These are phyloP conservation scores for Afroboletus lepidellus DNA, from an alignment of 1,284 basidiomycete genomes.

Conservation along the genomic window DNA sequence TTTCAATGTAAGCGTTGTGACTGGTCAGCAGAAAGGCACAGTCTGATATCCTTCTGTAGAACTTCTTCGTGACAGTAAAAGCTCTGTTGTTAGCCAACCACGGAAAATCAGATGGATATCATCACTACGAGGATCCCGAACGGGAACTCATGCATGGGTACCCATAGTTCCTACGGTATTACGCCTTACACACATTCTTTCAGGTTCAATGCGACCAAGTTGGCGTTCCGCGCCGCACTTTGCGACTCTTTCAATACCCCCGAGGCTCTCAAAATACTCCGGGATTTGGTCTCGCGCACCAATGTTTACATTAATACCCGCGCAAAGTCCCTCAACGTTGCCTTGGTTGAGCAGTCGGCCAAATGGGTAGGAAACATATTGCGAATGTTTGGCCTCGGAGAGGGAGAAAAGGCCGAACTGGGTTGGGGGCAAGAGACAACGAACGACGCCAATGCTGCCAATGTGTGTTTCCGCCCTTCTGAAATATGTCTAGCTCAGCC, in stretches of 20 bases:
- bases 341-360: constrained; percentile 71
- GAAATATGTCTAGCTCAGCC: constrained; percentile 1
- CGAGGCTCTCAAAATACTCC: constrained; percentile 72
- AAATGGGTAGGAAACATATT: constrained; percentile 90
- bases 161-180: constrained; percentile 21
- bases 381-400: constrained; percentile 92
- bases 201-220: constrained; percentile 77
- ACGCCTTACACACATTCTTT: constrained; percentile 10
- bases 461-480: constrained; percentile 49
- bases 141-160: constrained; percentile 64
- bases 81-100: constrained; percentile 65
- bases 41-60: constrained; percentile 51
- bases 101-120: constrained; percentile 53
- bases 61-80: constrained; percentile 90
- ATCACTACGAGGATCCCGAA: constrained; percentile 67
- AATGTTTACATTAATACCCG: constrained; percentile 85
- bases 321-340: constrained; percentile 63
- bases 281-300: constrained; percentile 83
- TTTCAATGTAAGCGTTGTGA: constrained; percentile 68
- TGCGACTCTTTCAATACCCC: constrained; percentile 99
- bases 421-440: constrained; percentile 68
- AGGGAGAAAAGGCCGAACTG: constrained; percentile 65
- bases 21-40: not conserved
- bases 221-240: constrained; percentile 83
- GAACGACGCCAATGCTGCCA: constrained; percentile 41